Base-by-base conservation (phyloP, 805 yeast genomes). In the Cyberlindnera meyerae region DNA sequence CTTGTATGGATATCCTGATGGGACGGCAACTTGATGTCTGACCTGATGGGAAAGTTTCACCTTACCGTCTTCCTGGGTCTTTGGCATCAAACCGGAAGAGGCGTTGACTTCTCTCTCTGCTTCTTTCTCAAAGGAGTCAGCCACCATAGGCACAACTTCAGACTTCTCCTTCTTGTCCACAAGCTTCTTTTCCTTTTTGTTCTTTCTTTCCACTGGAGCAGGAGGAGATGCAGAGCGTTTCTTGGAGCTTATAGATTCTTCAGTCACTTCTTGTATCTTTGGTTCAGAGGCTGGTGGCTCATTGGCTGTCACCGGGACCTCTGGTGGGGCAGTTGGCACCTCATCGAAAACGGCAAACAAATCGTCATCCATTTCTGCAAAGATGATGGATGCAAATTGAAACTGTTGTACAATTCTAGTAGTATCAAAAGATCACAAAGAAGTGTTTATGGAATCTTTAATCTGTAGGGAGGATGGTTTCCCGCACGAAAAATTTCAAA, bases 11-110 rank as follows among this genome's bases (percentile, higher is more conserved):
- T 80, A 93, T 42, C 82, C 82, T 5, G 95, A 94, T 1, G 98
- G 98, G 17, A 90, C 72, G 2, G 97, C 97, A 9, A 90, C 98
- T 62, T 90, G 97, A 65, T 90, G 98, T 60, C 97, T 82, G 38
- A 90, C 96, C 62, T 87, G 96, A 66, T 90, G 98, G 40, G 79
- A 78, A 46, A 88, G 67, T 57, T 82, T 80, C 41, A 88, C 79
- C 36, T 68, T 68, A 14, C 73, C 73, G 36, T 67, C 73, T 8
- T 44, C 54, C 16, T 64, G 60, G 0, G 68, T 55, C 15, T 62
- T 52, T 12, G 67, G 68, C 51, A 78, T 55, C 24, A 87, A 65
- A 6, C 95, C 95, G 22, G 73, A 73, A 0, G 94, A 82, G 1
- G 83, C 86, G n/a, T 77, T 77, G 22, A 88, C 94, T 59, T 87